phyloP scores from a whole-genome alignment of 2,329 filamentous ascomycete species.

The Sclerotinia sclerotiorum region DNA sequence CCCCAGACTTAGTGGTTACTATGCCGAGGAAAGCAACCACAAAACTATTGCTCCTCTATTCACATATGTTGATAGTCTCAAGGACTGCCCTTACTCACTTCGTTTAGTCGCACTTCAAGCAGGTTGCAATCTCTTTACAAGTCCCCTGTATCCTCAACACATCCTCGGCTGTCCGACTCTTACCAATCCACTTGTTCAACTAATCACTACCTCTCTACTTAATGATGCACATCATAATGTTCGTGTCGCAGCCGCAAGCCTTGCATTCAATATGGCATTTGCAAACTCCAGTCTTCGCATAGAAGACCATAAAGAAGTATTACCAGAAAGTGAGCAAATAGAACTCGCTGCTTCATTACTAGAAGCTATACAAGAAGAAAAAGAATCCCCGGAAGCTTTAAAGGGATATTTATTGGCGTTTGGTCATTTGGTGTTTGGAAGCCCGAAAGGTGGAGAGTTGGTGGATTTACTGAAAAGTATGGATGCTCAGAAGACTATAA shows the following conservation, averaged over 20 bases:
- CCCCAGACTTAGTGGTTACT: conserved; percentile 74
- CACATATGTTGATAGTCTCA: conserved; percentile 55
- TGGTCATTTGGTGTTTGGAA: conserved; percentile 73
- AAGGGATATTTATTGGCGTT: conserved; percentile 75
- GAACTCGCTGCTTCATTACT: conserved; percentile 79
- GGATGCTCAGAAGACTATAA: conserved; percentile 67
- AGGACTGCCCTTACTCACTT: conserved; percentile 72
- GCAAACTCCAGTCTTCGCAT: conserved; percentile 66
- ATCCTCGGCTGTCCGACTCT: conserved; percentile 55
- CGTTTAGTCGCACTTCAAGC: conserved; percentile 82
- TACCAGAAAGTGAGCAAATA: conserved; percentile 71
- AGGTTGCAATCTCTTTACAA: conserved; percentile 80
- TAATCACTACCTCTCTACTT: conserved; percentile 76
- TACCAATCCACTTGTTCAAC: conserved; percentile 59
- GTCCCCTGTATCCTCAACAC: conserved; percentile 66
- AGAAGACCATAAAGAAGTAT: conserved; percentile 54
- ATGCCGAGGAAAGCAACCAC: conserved; percentile 71
- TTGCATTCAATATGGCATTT: conserved; percentile 79
- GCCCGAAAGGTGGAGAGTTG: conserved; percentile 70
- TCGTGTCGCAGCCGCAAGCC: conserved; percentile 75
- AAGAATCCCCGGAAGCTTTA: conserved; percentile 66
- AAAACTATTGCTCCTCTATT: conserved; percentile 63
- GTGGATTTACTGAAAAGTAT: conserved; percentile 75
- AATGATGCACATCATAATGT: conserved; percentile 73
- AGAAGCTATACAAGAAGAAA: conserved; percentile 65